Percentiles rank a stretch among this genome's conserved stretches.
Evolutionary conservation across 176 grass and related monocot genomes (phyloP).

Genomic region (Chloris gayana): DNA sequence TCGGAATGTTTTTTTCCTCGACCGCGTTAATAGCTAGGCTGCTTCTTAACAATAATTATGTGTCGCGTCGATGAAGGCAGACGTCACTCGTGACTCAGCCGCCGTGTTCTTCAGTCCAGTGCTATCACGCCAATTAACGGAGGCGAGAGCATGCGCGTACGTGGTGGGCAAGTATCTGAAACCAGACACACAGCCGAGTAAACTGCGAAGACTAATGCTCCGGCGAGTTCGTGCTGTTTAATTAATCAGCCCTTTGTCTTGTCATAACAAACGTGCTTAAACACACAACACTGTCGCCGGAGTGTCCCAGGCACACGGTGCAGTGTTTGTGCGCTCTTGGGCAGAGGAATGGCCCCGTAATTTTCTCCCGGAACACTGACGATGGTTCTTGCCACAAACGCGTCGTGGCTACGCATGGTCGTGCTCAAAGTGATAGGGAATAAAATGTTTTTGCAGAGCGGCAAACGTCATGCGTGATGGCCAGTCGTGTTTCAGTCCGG

Average conservation of each 20-base stretch:
- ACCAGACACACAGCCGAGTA: not conserved
- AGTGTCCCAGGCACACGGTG: not conserved
- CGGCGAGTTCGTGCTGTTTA: not conserved
- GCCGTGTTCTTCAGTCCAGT: not conserved
- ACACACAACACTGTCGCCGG: not conserved
- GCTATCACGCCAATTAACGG: not conserved
- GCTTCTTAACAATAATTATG: not conserved
- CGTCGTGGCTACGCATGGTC: not conserved
- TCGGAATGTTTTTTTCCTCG: not conserved
- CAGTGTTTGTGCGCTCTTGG: not conserved
- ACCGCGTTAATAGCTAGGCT: not conserved
- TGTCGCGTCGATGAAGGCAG: not conserved
- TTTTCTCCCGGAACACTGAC: conserved; percentile 7
- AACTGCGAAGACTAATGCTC: not conserved
- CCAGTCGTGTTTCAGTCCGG: not conserved
- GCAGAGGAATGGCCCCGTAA: not conserved
- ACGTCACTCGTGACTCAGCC: conserved; percentile 5
- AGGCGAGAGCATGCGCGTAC: not conserved
- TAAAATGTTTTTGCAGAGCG: not conserved
- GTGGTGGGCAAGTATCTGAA: not conserved
- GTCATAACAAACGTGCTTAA: not conserved
- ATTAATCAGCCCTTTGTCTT: not conserved
- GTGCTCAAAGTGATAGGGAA: not conserved
- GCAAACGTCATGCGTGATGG: not conserved
- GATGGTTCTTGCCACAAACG: not conserved